Conservation (phyloP, 1,284 basidiomycete species). For the Schizophyllum amplum region DNA sequence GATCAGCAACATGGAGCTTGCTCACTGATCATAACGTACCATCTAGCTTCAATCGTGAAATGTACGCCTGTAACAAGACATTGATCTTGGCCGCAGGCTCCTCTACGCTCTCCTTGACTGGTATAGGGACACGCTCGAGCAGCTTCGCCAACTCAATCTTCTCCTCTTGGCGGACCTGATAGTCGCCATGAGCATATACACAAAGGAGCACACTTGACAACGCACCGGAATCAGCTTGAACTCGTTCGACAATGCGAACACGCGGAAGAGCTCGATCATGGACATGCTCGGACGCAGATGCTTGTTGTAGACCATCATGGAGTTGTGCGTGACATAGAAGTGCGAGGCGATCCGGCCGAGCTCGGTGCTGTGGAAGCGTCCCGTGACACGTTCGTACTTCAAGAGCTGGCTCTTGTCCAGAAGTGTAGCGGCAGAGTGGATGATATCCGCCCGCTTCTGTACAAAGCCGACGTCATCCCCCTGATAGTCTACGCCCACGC, state of each 20-base stretch:
- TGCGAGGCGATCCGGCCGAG: conserved; percentile 94
- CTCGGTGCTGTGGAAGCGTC: conserved; percentile 87
- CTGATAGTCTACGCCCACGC: conserved; percentile 86
- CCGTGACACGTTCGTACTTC: conserved; percentile 88
- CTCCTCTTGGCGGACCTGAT: conserved; percentile 57
- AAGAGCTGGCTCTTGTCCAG: conserved; percentile 93
- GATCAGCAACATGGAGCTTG: neutral
- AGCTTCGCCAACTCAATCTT: conserved; percentile 91
- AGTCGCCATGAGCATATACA: neutral
- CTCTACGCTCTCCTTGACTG: conserved; percentile 95
- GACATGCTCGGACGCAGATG: conserved; percentile 87
- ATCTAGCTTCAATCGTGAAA: conserved; percentile 91
- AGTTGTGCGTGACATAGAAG: conserved; percentile 94
- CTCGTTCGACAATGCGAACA: conserved; percentile 95
- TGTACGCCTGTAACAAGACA: conserved; percentile 91
- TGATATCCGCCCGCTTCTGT: conserved; percentile 93
- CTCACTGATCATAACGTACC: conserved; percentile 32
- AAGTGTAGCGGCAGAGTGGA: conserved; percentile 89
- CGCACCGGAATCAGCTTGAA: conserved; percentile 91
- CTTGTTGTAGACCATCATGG: conserved; percentile 96
- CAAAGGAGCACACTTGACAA: neutral
- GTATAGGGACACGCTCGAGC: conserved; percentile 93
- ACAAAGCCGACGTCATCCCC: conserved; percentile 72
- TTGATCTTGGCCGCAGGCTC: conserved; percentile 98
- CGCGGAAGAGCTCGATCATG: conserved; percentile 87